Evolutionary conservation across 2,329 filamentous ascomycete genomes (phyloP).

Genomic region (Penicillium thymicola): DNA sequence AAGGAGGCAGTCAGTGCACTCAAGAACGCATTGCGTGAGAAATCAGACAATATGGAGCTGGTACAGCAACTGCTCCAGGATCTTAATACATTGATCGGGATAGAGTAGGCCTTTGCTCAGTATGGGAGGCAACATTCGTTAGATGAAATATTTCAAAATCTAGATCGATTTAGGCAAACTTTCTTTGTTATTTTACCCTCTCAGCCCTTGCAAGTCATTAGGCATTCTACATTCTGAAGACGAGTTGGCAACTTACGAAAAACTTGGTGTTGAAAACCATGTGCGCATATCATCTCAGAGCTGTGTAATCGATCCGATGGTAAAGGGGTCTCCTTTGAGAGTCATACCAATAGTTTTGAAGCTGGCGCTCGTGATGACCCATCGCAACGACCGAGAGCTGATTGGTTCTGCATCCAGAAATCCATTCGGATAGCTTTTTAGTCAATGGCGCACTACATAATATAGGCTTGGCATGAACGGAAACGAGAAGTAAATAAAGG

Average conservation of each 20-base stretch:
- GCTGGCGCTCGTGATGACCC: no score
- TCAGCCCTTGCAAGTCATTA: no score
- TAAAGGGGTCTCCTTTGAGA: no score
- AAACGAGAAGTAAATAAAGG: not conserved
- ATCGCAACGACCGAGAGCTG: no score
- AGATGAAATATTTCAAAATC: not conserved
- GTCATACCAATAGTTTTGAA: no score
- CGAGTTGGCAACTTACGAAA: no score
- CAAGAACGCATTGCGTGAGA: not conserved
- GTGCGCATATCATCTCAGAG: no score
- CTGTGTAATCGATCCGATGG: no score
- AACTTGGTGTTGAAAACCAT: no score
- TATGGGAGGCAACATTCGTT: not conserved
- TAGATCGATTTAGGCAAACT: not conserved
- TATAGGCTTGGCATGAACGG: not conserved
- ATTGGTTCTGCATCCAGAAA: no score
- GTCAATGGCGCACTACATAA: not conserved
- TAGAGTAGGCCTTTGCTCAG: not conserved
- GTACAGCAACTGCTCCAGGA: not conserved
- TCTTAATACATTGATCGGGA: slow-evolving; percentile 2
- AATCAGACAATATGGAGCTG: slow-evolving; percentile 2
- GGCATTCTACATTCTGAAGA: no score
- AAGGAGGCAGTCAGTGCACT: not conserved
- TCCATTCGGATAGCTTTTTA: not conserved
- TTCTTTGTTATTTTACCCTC: not conserved